Percentiles rank a stretch among this genome's conserved stretches.
phyloP scores from a whole-genome alignment of 2,329 filamentous ascomycete species.

The Knoxdaviesia capensis region DNA sequence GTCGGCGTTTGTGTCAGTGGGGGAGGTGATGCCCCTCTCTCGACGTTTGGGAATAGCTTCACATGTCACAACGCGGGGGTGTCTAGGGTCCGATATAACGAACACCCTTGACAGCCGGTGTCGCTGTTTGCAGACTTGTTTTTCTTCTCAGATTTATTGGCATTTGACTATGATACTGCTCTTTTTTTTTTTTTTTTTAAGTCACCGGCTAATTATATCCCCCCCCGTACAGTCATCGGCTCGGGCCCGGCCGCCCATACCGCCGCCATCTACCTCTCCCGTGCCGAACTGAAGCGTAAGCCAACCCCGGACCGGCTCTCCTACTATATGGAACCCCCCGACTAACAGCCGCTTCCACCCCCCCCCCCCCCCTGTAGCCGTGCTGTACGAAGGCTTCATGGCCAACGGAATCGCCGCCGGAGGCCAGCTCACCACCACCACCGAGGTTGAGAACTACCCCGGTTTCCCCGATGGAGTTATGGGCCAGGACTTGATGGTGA shows the following conservation, averaged over 20 bases:
- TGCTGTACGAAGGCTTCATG: slow-evolving; percentile 95
- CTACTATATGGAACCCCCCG: neutral
- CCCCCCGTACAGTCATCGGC: slow-evolving; percentile 43
- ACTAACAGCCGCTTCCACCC: neutral
- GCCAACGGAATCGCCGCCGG: slow-evolving; percentile 92
- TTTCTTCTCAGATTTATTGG: too few relatives aligned
- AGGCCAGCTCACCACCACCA: slow-evolving; percentile 93
- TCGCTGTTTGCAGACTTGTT: too few relatives aligned
- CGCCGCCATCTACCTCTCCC: slow-evolving; percentile 85
- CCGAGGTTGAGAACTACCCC: slow-evolving; percentile 95
- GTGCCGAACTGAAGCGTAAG: slow-evolving; percentile 75
- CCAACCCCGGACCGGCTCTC: slow-evolving; percentile 4
- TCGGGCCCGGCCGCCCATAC: slow-evolving; percentile 96
- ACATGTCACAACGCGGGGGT: too few relatives aligned
- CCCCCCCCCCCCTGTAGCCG: slow-evolving; percentile 24
- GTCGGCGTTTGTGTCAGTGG: too few relatives aligned
- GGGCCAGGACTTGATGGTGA: slow-evolving; percentile 68
- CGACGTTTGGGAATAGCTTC: too few relatives aligned
- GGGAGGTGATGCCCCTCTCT: too few relatives aligned
- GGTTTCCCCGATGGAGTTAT: slow-evolving; percentile 83
- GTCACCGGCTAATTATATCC: too few relatives aligned
- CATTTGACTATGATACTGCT: too few relatives aligned
- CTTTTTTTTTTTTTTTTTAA: too few relatives aligned
- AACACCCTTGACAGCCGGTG: too few relatives aligned
- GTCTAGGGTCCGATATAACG: too few relatives aligned